A percentile compares a stretch with the other conserved stretches of the same genome.
phyloP scores from a whole-genome alignment of 768 basidiomycete species.

The Mycena polygramma region DNA sequence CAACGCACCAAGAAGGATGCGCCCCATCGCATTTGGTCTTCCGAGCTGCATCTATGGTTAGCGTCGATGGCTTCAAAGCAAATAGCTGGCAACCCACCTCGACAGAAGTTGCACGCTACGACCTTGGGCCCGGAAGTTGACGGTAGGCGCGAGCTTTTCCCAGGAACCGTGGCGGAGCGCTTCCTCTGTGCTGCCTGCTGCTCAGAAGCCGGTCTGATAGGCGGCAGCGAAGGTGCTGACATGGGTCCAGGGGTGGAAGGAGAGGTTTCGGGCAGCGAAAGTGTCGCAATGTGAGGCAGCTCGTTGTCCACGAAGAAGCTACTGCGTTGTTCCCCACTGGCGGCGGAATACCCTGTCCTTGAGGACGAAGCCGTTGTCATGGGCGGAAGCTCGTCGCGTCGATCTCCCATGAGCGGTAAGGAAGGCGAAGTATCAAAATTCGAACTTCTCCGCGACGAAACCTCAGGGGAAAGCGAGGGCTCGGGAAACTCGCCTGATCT shows the following conservation, averaged over 20 bases:
- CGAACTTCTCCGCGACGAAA: constrained; percentile 62
- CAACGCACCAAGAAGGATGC: constrained; percentile 75
- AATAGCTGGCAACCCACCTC: constrained; percentile 65
- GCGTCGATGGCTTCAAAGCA: not conserved
- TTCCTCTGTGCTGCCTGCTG: constrained; percentile 77
- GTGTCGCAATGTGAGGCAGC: constrained; percentile 79
- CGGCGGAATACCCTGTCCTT: constrained; percentile 49
- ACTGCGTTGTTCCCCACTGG: constrained; percentile 50
- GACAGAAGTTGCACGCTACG: constrained; percentile 90
- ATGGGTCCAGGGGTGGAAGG: constrained; percentile 68
- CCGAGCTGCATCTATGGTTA: constrained; percentile 64
- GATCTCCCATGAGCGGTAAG: constrained; percentile 57
- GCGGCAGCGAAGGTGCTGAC: constrained; percentile 74
- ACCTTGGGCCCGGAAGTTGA: constrained; percentile 86
- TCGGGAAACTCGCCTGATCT: constrained; percentile 65
- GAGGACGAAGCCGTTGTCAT: constrained; percentile 57
- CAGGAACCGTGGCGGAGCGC: constrained; percentile 77
- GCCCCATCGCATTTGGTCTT: constrained; percentile 92
- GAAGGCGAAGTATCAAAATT: constrained; percentile 63
- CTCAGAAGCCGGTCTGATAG: constrained; percentile 75
- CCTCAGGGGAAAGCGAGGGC: constrained; percentile 71
- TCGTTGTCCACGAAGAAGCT: constrained; percentile 70
- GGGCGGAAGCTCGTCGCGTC: constrained; percentile 57
- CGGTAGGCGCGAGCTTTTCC: constrained; percentile 67
- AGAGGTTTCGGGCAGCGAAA: constrained; percentile 70